Conservation (phyloP, 306 rosid genomes). For the Glycine tomentella region DNA sequence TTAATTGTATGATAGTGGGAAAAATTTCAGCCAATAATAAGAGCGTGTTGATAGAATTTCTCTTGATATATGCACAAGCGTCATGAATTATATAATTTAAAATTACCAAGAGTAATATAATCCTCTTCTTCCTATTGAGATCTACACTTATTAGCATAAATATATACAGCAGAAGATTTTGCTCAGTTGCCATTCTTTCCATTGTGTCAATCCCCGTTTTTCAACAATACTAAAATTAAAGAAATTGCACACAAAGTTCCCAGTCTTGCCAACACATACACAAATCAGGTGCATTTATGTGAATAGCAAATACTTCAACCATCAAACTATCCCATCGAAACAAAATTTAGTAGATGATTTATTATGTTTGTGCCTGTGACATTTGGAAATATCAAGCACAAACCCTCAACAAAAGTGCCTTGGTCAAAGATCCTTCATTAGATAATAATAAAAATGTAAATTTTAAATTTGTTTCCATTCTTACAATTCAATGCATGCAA, state of each 20-base stretch:
- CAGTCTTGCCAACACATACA: neutral
- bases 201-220: neutral
- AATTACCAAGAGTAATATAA: no score
- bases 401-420: neutral
- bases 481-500: slow-evolving; percentile 18
- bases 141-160: neutral
- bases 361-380: neutral
- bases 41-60: no score
- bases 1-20: neutral
- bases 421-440: neutral
- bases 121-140: neutral
- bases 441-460: neutral
- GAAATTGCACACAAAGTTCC: neutral
- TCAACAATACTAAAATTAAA: neutral
- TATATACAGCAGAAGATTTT: neutral
- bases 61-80: no score
- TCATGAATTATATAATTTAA: no score
- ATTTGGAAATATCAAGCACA: slow-evolving; percentile 3
- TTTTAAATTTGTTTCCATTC: neutral
- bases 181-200: neutral
- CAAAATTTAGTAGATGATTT: neutral
- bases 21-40: neutral
- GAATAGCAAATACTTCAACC: neutral
- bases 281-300: neutral
- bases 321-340: neutral